A percentile compares a stretch with the other conserved stretches of the same genome.
These are phyloP conservation scores for Scedosporium boydii DNA, from an alignment of 2,329 filamentous ascomycete genomes.

Conservation along the genomic window DNA sequence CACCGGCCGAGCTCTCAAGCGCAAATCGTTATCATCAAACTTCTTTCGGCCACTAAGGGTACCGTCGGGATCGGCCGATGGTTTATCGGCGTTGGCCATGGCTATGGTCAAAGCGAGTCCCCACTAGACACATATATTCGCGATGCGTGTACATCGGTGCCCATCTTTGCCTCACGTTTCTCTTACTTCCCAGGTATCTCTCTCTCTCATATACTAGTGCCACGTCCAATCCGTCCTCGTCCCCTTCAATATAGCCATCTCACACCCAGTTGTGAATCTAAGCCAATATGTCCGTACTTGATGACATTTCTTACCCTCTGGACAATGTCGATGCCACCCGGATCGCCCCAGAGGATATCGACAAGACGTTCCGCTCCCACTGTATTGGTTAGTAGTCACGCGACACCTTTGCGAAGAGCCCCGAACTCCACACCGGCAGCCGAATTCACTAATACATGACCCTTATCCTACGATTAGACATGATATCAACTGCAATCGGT, in stretches of 20 bases:
- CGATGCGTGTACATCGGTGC: not conserved
- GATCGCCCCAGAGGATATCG: slow-evolving; percentile 45
- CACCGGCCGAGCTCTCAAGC: not conserved
- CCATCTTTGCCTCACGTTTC: not conserved
- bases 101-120: not conserved
- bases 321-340: slow-evolving; percentile 39
- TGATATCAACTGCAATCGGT: slow-evolving; percentile 51
- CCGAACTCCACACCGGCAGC: not conserved
- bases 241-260: not conserved
- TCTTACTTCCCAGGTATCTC: not conserved
- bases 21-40: not conserved
- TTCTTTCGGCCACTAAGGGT: not conserved
- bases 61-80: not conserved
- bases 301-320: slow-evolving; percentile 39
- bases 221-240: not conserved
- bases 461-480: slow-evolving; percentile 30
- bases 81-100: not conserved
- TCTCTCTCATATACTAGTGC: not conserved
- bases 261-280: not conserved
- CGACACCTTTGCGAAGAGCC: not conserved
- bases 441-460: not conserved
- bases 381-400: slow-evolving; percentile 43
- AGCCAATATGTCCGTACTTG: slow-evolving; percentile 4
- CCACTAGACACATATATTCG: not conserved
- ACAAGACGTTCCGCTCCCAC: slow-evolving; percentile 50